phyloP scores from a whole-genome alignment of 148 eudicot genomes.

The Drosera capensis region DNA sequence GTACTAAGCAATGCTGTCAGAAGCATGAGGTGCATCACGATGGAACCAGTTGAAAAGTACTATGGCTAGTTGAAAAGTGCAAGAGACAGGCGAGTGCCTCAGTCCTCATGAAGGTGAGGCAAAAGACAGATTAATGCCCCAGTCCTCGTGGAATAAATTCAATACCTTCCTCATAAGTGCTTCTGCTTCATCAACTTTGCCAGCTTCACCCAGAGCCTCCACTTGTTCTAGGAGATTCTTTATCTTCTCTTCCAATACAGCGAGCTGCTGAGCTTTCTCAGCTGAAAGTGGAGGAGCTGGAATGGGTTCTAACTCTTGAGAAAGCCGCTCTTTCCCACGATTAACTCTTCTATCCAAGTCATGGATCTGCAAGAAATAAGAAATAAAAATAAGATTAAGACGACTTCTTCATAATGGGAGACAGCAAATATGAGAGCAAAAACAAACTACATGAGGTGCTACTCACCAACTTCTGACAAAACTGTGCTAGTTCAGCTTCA shows the following conservation, averaged over 20 bases:
- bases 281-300: constrained; percentile 82
- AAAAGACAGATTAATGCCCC: too few species aligned
- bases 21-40: too few species aligned
- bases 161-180: constrained; percentile 96
- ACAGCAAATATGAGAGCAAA: neutral
- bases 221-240: constrained; percentile 85
- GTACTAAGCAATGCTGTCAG: too few species aligned
- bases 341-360: constrained; percentile 85
- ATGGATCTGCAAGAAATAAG: constrained; percentile 34
- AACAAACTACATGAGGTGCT: neutral
- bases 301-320: constrained; percentile 76
- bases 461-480: constrained; percentile 88
- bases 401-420: neutral
- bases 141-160: too few species aligned
- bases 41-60: too few species aligned
- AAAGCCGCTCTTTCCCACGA: constrained; percentile 93
- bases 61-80: too few species aligned
- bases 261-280: constrained; percentile 87
- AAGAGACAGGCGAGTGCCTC: too few species aligned
- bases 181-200: constrained; percentile 99
- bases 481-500: constrained; percentile 87
- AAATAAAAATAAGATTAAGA: constrained; percentile 1
- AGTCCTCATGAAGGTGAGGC: too few species aligned
- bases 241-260: constrained; percentile 82
- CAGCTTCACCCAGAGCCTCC: constrained; percentile 91